Base-by-base conservation (phyloP, 169 alveolate species). In the Eimeria maxima region DNA sequence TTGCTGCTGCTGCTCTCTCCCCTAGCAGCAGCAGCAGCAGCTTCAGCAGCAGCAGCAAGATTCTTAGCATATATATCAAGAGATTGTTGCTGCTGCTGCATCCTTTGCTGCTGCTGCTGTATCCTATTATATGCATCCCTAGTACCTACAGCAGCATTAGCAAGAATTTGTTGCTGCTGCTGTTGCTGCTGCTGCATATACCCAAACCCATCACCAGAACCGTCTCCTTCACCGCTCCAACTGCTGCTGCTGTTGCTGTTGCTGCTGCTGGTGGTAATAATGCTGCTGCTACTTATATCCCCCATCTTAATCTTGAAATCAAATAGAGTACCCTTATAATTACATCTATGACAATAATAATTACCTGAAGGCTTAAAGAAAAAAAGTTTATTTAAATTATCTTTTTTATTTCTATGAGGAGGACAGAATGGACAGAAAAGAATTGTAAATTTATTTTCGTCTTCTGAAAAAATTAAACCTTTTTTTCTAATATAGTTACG, bases 271-370 rank as follows among this genome's bases (percentile, higher is more conserved):
- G 42, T 69, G 87, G 57, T 65, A 73, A 11, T 65, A 55, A n/a
- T 45, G 65, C 88, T 6, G 88, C 88, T 78, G 88, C 88, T 78
- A 11, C 88, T 44, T n/a, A 97, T 89, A 96, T 97, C 99, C 24
- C 98, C 98, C 96, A 98, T 97, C 57, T 96, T 96, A 44, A 97
- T 97, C 96, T 98, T 98, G 95, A 98, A 98, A 95, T 97, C 99
- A 94, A 97, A 98, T 97, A 98, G 96, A 67, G 98, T 96, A 44
- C 99, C 99, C 83, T 96, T 97, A 90, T 80, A 95, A 60, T 98
- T 98, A 86, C 99, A 98, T 38, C 99, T 80, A 95, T 97, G 98
- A 87, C 99, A 98, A 90, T 97, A 98, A 83, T 97, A 97, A 88
- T 98, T 98, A 38, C 99, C 98, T 18, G 98, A 96, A 88, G 97